These are phyloP conservation scores for Citrus unshiu DNA, from an alignment of 345 rosid genomes.

Conservation along the genomic window DNA sequence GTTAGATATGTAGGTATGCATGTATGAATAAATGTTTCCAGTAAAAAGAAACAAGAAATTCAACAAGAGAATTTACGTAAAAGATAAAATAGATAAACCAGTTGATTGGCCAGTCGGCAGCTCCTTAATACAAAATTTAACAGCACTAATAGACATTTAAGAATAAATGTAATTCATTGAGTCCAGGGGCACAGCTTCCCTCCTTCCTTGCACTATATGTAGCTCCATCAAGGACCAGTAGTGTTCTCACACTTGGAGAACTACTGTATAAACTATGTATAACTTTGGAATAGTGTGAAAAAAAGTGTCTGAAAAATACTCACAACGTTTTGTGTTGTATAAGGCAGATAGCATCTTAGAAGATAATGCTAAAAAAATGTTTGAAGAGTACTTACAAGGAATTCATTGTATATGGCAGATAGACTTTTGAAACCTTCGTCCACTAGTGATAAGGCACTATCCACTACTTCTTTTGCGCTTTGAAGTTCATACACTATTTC, in stretches of 20 bases:
- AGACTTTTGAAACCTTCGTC: conserved; percentile 62
- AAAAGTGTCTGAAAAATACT: conserved; percentile 28
- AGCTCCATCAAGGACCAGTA: neutral
- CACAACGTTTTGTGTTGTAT: conserved; percentile 41
- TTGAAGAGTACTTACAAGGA: conserved; percentile 51
- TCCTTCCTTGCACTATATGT: neutral
- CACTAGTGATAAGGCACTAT: conserved; percentile 39
- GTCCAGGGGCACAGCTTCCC: neutral
- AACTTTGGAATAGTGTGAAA: neutral
- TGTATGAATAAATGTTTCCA: neutral
- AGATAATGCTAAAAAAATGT: neutral
- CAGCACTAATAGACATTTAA: neutral
- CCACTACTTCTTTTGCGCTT: conserved; percentile 39
- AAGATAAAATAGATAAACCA: no score
- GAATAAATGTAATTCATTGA: neutral
- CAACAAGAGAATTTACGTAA: no score
- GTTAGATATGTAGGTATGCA: neutral
- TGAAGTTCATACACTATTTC: conserved; percentile 49
- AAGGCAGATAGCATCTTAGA: conserved; percentile 46
- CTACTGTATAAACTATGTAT: neutral
- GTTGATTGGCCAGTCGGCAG: neutral
- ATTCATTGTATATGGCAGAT: conserved; percentile 33
- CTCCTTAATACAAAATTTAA: neutral
- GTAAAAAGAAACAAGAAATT: neutral
- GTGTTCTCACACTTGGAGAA: neutral